A percentile compares a stretch with the other conserved stretches of the same genome.
Conservation (phyloP, 495 filamentous ascomycete genomes). For the Amphirosellinia nigrospora region DNA sequence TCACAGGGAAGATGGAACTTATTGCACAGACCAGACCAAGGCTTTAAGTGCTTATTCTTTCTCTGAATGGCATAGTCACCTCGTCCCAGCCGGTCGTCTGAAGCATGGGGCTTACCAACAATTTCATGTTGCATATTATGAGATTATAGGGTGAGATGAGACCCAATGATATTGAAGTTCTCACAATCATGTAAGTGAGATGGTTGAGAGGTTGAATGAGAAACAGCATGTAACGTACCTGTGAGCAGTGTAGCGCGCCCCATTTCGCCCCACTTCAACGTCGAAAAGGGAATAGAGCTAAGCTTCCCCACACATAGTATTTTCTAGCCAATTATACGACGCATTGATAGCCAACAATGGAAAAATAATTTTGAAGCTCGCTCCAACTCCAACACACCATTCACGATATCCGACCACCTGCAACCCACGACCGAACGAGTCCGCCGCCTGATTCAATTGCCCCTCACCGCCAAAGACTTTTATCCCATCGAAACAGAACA, state of each 20-base stretch:
- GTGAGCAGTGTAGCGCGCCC: too few relatives aligned
- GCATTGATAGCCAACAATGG: constrained; percentile 7
- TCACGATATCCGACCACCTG: background rate
- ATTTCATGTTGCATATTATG: background rate
- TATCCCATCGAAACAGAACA: background rate
- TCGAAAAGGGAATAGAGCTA: background rate
- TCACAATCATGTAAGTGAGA: background rate
- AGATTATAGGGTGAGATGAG: background rate
- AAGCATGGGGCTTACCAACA: background rate
- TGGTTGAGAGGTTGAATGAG: background rate
- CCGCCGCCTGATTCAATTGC: background rate
- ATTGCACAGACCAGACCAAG: background rate
- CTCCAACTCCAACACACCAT: background rate
- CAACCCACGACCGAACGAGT: background rate
- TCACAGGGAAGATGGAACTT: background rate
- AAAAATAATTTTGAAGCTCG: constrained; percentile 25
- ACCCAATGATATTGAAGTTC: background rate
- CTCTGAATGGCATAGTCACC: background rate
- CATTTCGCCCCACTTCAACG: too few relatives aligned
- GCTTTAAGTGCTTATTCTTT: constrained; percentile 5
- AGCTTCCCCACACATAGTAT: background rate
- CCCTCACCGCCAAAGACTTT: background rate
- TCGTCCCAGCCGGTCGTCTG: background rate
- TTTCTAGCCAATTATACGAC: background rate
- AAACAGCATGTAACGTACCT: too few relatives aligned